A percentile compares a stretch with the other conserved stretches of the same genome.
phyloP scores from a whole-genome alignment of 169 alveolate genomes.

The Cryptosporidium sp. region DNA sequence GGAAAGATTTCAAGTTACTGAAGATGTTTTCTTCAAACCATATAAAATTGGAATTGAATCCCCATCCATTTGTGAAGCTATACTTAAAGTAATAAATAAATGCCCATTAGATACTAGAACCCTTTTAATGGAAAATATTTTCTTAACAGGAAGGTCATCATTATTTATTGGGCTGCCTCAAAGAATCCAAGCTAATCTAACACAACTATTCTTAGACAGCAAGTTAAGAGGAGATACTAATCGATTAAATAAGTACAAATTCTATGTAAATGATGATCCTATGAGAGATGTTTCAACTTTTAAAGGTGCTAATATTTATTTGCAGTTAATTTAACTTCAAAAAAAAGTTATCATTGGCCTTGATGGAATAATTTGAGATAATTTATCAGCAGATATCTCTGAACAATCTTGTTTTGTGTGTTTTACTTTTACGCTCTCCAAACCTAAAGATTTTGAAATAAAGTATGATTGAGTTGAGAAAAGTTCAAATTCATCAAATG shows the following conservation, averaged over 20 bases:
- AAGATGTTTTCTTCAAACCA: conserved; percentile 60
- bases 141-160: conserved; percentile 35
- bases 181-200: conserved; percentile 48
- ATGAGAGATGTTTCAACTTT: conserved; percentile 33
- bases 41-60: conserved; percentile 55
- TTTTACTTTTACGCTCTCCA: conserved; percentile 14
- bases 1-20: conserved; percentile 73
- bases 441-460: conserved; percentile 47
- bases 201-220: conserved; percentile 21
- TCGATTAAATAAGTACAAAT: conserved; percentile 50
- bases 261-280: conserved; percentile 55
- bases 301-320: conserved; percentile 67
- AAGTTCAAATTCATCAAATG: conserved; percentile 60
- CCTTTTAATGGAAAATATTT: conserved; percentile 46
- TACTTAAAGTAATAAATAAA: conserved; percentile 41
- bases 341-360: conserved; percentile 52
- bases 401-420: conserved; percentile 16
- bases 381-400: conserved; percentile 43
- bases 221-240: conserved; percentile 49
- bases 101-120: conserved; percentile 68
- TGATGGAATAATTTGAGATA: conserved; percentile 60
- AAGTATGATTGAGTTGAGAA: conserved; percentile 34
- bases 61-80: conserved; percentile 63
- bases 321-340: neutral
- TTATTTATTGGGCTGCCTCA: conserved; percentile 66